phyloP scores from a whole-genome alignment of 176 grass and related monocot genomes.

The Musa acuminata region DNA sequence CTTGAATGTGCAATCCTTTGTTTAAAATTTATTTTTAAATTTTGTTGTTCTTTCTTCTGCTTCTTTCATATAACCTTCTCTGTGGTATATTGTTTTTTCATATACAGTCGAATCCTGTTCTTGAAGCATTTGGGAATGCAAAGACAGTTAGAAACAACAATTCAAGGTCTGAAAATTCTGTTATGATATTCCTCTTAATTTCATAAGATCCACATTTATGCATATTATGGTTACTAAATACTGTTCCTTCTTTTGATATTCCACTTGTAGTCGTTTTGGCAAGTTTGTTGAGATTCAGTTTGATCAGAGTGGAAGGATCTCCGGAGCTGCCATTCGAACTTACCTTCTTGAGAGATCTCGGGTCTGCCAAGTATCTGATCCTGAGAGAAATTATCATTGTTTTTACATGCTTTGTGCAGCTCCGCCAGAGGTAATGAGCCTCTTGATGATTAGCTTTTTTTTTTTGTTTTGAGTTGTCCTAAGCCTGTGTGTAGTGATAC shows the following conservation, averaged over 20 bases:
- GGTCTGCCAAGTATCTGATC: constrained; percentile 91
- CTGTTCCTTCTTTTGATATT: background rate
- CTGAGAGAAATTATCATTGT: constrained; percentile 95
- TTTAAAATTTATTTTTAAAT: background rate
- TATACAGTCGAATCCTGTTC: constrained; percentile 94
- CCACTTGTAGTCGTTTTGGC: constrained; percentile 70
- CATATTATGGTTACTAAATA: background rate
- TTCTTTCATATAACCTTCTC: background rate
- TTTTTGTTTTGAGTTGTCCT: background rate
- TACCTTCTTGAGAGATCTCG: constrained; percentile 93
- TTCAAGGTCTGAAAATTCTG: constrained; percentile 49
- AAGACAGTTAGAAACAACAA: constrained; percentile 99
- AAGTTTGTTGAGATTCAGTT: constrained; percentile 99
- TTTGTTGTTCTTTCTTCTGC: background rate
- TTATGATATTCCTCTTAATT: constrained; percentile 1
- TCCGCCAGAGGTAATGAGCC: constrained; percentile 52
- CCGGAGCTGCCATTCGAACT: constrained; percentile 91
- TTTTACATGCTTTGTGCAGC: constrained; percentile 95
- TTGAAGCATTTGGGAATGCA: constrained; percentile 99
- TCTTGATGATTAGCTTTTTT: background rate
- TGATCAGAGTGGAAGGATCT: constrained; percentile 86
- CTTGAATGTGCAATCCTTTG: background rate
- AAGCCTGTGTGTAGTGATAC: no score
- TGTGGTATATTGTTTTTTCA: constrained; percentile 8
- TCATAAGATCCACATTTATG: background rate